Evolutionary conservation across 1,284 basidiomycete species (phyloP), one percentile per base, ranked within the genome.

Genomic region (Ceratobasidium sp.): DNA sequence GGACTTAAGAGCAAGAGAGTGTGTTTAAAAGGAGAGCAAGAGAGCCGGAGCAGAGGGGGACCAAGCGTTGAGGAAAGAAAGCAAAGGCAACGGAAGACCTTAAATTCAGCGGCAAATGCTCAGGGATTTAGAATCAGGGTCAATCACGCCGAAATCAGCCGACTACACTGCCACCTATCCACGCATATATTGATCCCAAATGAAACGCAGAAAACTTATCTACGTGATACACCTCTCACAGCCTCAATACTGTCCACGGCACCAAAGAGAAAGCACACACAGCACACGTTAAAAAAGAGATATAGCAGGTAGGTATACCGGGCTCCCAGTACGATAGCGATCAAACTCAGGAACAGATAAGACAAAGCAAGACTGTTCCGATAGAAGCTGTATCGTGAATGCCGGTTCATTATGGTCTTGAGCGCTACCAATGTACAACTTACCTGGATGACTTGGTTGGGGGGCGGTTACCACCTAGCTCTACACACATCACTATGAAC

Each of bases 291-390:
- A 49, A 75, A 75, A 61, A 63, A 49, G 3, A 66, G 51, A 53
- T 79, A 92, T 63, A 93, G 88, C 78, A 87, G 82, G 82, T 92
- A 93, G 12, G 90, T 89, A 82, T 85, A 87, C 63, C 91, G 86
- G 20, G 92, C 88, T 9, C 93, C 93, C 42, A 89, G 79, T 13
- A 91, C 80, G 82, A 93, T 91, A 46, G 91, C 90, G 0, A 88
- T 82, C 9, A 83, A 83, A 4, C 89, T 89, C 15, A 93, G 84
- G n/a, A 85, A 80, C 80, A 83, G 90, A 88, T 69, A 86, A 82
- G 90, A 89, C 90, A 46, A 87, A 33, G 86, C 82, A 12, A 87
- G 86, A 39, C 88, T 68, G 12, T 81, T 81, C 68, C 85, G 83
- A 80, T 87, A 86, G 67, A 86, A 83, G 51, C 89, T 91, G n/a